Evolutionary conservation across 352 stramenopile species (phyloP).

Genomic region (Blastocystis hominis): DNA sequence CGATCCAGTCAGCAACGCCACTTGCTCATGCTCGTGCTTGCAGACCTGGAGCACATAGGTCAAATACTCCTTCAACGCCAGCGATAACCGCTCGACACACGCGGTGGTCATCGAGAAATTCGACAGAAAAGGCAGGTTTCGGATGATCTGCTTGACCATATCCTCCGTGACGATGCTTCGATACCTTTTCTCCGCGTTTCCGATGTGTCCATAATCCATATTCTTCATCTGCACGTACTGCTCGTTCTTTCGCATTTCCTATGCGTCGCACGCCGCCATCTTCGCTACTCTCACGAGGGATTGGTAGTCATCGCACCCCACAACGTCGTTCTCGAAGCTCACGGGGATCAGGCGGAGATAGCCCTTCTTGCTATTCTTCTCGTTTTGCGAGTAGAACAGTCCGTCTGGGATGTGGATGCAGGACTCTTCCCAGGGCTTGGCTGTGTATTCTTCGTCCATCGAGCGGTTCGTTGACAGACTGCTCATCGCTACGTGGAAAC

Average conservation of each 20-base stretch:
- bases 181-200: background rate
- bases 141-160: background rate
- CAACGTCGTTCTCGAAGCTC: conserved; percentile 32
- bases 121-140: background rate
- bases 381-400: conserved; percentile 20
- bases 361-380: background rate
- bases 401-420: background rate
- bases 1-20: background rate
- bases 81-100: background rate
- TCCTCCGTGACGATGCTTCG: background rate
- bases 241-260: background rate
- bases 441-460: background rate
- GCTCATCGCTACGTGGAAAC: background rate
- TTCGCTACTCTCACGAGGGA: background rate
- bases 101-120: background rate
- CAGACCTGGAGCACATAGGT: background rate
- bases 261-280: background rate
- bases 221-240: background rate
- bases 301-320: conserved; percentile 28
- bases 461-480: background rate
- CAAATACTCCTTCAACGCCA: conserved; percentile 40
- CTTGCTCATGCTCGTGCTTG: conserved; percentile 1
- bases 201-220: background rate
- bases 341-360: conserved; percentile 47
- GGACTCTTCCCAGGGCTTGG: background rate